Evolutionary conservation across 1,139 yeast species (phyloP).

Genomic region (Nakaseomyces nivariensis): DNA sequence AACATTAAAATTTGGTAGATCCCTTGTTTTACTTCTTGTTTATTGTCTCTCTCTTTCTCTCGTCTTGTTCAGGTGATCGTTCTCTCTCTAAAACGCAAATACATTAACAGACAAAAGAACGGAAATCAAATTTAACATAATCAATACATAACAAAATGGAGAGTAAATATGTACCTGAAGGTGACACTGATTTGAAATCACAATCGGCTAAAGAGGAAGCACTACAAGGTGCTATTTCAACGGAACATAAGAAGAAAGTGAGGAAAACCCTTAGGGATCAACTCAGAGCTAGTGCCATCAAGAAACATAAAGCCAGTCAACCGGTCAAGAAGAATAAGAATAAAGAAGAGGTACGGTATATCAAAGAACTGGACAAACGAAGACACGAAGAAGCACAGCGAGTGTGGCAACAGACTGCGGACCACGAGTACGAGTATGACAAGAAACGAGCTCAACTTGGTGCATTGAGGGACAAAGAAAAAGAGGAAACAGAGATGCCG

Average conservation of each 20-base stretch:
- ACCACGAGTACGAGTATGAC: not conserved
- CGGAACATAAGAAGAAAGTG: conserved; percentile 16
- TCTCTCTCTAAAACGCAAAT: not conserved
- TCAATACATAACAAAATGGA: not conserved
- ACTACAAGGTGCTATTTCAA: conserved; percentile 17
- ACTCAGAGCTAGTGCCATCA: conserved; percentile 22
- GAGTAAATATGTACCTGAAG: conserved; percentile 20
- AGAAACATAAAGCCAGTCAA: conserved; percentile 14
- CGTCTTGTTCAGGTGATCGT: too few species aligned
- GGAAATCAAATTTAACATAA: too few species aligned
- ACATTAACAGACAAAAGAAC: too few species aligned
- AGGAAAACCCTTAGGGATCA: conserved; percentile 25
- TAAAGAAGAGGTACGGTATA: conserved; percentile 12
- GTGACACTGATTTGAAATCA: conserved; percentile 17
- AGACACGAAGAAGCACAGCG: not conserved
- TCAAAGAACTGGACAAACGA: not conserved
- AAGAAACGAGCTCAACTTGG: not conserved
- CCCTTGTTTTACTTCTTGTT: not conserved
- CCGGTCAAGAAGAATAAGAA: too few species aligned
- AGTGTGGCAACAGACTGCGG: not conserved
- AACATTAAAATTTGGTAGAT: not conserved
- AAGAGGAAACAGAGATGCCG: not conserved
- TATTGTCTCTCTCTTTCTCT: not conserved
- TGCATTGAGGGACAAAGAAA: too few species aligned
- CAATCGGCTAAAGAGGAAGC: conserved; percentile 17